Conservation (phyloP, 768 basidiomycete genomes). For the Suillus americanus region DNA sequence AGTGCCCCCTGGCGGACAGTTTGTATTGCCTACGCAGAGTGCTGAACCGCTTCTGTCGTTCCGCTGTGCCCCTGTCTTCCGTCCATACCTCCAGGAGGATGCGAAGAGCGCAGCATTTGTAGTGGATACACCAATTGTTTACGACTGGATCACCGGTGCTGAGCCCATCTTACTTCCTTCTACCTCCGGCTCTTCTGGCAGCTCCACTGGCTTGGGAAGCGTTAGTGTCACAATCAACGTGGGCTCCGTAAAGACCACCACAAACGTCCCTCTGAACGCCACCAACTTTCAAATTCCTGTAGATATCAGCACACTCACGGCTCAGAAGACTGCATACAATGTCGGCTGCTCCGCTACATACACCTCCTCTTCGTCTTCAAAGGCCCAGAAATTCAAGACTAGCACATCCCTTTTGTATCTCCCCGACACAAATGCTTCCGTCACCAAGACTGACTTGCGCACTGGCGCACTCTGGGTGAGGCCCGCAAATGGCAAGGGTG, state of each 20-base stretch:
- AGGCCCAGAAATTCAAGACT: conserved; percentile 28
- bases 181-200: not conserved
- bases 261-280: conserved; percentile 38
- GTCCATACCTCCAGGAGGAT: conserved; percentile 48
- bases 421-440: conserved; percentile 33
- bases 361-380: conserved; percentile 7
- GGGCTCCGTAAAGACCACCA: conserved; percentile 19
- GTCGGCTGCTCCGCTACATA: conserved; percentile 38
- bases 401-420: conserved; percentile 41
- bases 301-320: conserved; percentile 27
- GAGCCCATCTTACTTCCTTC: conserved; percentile 27
- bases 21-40: conserved; percentile 36
- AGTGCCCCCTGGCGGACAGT: conserved; percentile 46
- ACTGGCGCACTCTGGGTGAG: conserved; percentile 45
- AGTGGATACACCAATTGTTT: conserved; percentile 39
- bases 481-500: conserved; percentile 23
- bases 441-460: conserved; percentile 49
- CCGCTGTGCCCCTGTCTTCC: conserved; percentile 45
- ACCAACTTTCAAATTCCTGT: conserved; percentile 36
- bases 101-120: conserved; percentile 25
- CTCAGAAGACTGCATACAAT: conserved; percentile 30
- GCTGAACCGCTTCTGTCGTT: conserved; percentile 41
- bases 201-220: conserved; percentile 9
- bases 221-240: conserved; percentile 33
- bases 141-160: conserved; percentile 34